A percentile compares a stretch with the other conserved stretches of the same genome.
phyloP scores from a whole-genome alignment of 768 basidiomycete species.

The Pisolithus sp. region DNA sequence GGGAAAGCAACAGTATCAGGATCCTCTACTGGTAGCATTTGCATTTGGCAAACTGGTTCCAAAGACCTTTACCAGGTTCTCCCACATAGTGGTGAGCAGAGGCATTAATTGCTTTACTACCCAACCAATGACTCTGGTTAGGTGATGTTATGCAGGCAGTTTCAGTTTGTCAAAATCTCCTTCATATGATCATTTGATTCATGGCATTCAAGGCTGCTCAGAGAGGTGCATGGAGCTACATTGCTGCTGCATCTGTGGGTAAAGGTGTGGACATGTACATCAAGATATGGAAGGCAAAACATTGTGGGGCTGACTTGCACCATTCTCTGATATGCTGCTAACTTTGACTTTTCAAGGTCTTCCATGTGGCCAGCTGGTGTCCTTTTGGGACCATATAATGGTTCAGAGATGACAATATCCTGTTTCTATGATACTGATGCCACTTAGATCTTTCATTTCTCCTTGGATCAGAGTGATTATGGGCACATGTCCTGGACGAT shows the following conservation, averaged over 20 bases:
- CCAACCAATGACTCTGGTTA: background rate
- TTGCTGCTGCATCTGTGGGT: background rate
- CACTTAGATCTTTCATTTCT: background rate
- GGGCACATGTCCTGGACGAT: background rate
- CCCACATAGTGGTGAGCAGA: background rate
- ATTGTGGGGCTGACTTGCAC: background rate
- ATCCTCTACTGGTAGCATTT: background rate
- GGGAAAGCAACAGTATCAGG: background rate
- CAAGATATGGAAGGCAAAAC: slow-evolving; percentile 1
- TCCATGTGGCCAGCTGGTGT: background rate
- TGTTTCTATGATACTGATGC: background rate
- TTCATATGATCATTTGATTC: background rate
- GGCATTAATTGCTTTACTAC: background rate
- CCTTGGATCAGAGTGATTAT: background rate
- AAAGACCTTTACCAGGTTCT: background rate
- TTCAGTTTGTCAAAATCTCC: background rate
- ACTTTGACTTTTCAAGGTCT: background rate
- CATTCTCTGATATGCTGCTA: background rate
- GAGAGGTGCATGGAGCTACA: background rate
- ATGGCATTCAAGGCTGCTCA: background rate
- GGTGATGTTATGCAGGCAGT: background rate
- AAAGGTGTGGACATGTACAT: slow-evolving; percentile 1
- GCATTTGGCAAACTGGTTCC: slow-evolving; percentile 1
- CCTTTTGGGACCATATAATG: background rate
- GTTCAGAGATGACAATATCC: background rate